phyloP scores from a whole-genome alignment of 164 flowering plant species.

The Vitis cinerea region DNA sequence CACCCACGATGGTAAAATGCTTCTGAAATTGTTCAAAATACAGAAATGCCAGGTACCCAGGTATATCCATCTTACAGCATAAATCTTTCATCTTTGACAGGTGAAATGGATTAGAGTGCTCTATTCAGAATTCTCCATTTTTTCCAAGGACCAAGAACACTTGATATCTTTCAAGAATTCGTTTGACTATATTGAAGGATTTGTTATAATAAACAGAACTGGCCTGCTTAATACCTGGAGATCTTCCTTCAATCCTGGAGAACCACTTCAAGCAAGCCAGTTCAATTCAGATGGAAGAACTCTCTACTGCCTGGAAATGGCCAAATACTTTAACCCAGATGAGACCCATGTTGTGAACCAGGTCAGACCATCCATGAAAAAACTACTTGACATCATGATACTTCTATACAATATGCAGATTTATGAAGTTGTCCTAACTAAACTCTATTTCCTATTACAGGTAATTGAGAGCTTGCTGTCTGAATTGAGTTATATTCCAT shows the following conservation, averaged over 20 bases:
- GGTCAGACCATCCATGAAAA: conserved; percentile 36
- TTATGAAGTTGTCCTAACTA: background rate
- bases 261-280: conserved; percentile 67
- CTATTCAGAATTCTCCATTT: conserved; percentile 66
- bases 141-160: conserved; percentile 77
- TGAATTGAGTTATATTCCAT: conserved; percentile 56
- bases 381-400: no score
- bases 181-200: conserved; percentile 91
- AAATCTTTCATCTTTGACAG: conserved; percentile 34
- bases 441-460: conserved; percentile 26
- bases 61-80: background rate
- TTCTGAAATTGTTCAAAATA: no score
- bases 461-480: conserved; percentile 51
- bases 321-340: conserved; percentile 62
- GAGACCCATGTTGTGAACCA: conserved; percentile 38
- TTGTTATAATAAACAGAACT: conserved; percentile 75
- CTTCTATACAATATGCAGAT: no score
- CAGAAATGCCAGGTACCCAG: no score
- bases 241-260: conserved; percentile 68
- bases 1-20: conserved; percentile 64
- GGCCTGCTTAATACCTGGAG: conserved; percentile 85
- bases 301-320: conserved; percentile 80
- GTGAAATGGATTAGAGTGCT: conserved; percentile 88
- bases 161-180: conserved; percentile 54
- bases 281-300: conserved; percentile 73